A percentile compares a stretch with the other conserved stretches of the same genome.
Conservation (phyloP, 495 filamentous ascomycete genomes). For the Hyaloscypha bicolor region DNA sequence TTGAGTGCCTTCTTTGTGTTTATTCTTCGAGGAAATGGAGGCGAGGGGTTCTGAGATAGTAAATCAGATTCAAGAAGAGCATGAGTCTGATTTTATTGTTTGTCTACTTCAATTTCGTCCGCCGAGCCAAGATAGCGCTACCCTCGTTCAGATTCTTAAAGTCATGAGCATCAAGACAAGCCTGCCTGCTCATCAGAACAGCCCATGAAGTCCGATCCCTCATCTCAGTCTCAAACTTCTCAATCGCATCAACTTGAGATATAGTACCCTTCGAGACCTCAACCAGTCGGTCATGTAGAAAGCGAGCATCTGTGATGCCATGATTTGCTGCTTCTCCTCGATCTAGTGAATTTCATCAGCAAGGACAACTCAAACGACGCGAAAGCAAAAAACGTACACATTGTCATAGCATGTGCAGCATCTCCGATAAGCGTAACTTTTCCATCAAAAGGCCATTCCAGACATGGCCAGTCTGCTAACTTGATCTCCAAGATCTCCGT, state of each 20-base stretch:
- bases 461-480: conserved; percentile 57
- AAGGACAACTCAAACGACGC: neutral
- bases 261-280: conserved; percentile 17
- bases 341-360: conserved; percentile 22
- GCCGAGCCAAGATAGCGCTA: conserved; percentile 30
- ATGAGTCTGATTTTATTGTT: no score
- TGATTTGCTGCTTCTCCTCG: conserved; percentile 65
- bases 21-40: conserved; percentile 8
- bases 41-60: conserved; percentile 5
- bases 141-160: conserved; percentile 41
- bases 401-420: conserved; percentile 62
- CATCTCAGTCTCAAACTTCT: conserved; percentile 53
- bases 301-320: conserved; percentile 53
- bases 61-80: no score
- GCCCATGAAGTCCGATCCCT: conserved; percentile 50
- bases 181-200: conserved; percentile 58
- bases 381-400: conserved; percentile 40
- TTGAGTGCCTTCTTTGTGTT: conserved; percentile 19
- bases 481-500: conserved; percentile 52
- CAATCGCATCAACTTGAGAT: conserved; percentile 39
- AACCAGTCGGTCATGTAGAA: conserved; percentile 40
- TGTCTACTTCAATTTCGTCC: no score
- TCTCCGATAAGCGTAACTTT: conserved; percentile 54
- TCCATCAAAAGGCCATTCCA: conserved; percentile 44
- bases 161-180: conserved; percentile 65